Evolutionary conservation across 2,329 filamentous ascomycete genomes (phyloP), one percentile per base, ranked within the genome.

Genomic region (Cordyceps cicadae): DNA sequence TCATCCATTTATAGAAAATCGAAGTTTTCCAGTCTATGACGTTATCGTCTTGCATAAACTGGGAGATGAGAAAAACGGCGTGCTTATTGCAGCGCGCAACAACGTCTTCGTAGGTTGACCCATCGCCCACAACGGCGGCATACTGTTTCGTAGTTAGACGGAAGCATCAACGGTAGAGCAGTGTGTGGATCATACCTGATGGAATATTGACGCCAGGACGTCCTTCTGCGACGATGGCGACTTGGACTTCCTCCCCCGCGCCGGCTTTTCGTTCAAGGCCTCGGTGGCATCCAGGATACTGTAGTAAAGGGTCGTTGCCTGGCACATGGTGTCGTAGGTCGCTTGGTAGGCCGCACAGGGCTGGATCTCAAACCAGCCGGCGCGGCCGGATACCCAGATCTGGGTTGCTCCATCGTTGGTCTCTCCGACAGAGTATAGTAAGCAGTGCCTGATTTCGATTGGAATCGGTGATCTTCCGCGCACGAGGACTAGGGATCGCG

Each of bases 311-410:
- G 79, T 76, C 14, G 88, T 81, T 1, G 84, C 86, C 68, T 88
- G 79, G 56, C 81, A 77, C 78, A 88, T 88, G 53, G 79, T 76
- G 34, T 79, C 72, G 70, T 82, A 86, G 32, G 83, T 82, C 6
- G 72, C 66, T 55, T 74, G 72, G 69, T 89, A 92, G 2, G 73
- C 70, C 11, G 75, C 68, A n/a, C 81, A 75, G 1, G 88, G 87
- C 37, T 76, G 76, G 48, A 91, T 79, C 67, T 87, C 82, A 68
- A 84, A 90, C 86, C 87, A 90, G 50, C 87, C 87, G 14, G 85
- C 81, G 59, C 76, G 68, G 41, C 70, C 71, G 1, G 68, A 66
- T 1, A 87, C 84, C 88, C 88, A 91, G 34, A 89, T 75, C n/a
- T 82, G 76, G 4, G 82, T 77, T 19, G 77, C 75, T 0, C 78